Evolutionary conservation across 352 stramenopile species (phyloP).

Genomic region (Aphanomyces invadans): DNA sequence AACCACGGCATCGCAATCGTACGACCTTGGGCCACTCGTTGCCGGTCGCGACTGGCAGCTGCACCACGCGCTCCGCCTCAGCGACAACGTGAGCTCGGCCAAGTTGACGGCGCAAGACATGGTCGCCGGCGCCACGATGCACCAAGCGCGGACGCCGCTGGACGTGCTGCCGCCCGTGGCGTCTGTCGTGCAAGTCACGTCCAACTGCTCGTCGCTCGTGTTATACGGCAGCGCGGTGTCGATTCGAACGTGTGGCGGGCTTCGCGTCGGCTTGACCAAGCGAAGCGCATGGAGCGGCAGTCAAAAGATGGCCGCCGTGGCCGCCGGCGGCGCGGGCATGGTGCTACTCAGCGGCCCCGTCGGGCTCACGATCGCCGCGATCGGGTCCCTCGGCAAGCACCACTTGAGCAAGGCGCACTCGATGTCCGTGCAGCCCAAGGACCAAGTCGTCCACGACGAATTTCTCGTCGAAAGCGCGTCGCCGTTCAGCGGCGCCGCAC

Average conservation of each 20-base stretch:
- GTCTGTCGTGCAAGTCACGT: background rate
- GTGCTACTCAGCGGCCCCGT: slow-evolving; percentile 43
- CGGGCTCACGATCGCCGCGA: slow-evolving; percentile 41
- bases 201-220: slow-evolving; percentile 4
- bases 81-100: background rate
- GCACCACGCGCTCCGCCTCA: background rate
- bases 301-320: slow-evolving; percentile 46
- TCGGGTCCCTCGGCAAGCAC: slow-evolving; percentile 49
- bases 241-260: slow-evolving; percentile 42
- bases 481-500: slow-evolving; percentile 39
- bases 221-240: slow-evolving; percentile 35
- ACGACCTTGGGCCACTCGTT: too few species aligned
- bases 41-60: slow-evolving; percentile 10
- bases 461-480: slow-evolving; percentile 56
- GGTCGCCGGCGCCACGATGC: background rate
- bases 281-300: slow-evolving; percentile 45
- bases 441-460: slow-evolving; percentile 22
- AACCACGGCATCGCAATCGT: too few species aligned
- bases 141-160: background rate
- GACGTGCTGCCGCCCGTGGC: background rate
- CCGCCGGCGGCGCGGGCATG: slow-evolving; percentile 43
- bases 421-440: slow-evolving; percentile 18
- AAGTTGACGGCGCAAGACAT: background rate
- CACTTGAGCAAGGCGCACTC: slow-evolving; percentile 58
- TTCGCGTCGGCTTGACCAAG: slow-evolving; percentile 44